phyloP scores from a whole-genome alignment of 805 yeast species.

The Ogataea trehalophila region DNA sequence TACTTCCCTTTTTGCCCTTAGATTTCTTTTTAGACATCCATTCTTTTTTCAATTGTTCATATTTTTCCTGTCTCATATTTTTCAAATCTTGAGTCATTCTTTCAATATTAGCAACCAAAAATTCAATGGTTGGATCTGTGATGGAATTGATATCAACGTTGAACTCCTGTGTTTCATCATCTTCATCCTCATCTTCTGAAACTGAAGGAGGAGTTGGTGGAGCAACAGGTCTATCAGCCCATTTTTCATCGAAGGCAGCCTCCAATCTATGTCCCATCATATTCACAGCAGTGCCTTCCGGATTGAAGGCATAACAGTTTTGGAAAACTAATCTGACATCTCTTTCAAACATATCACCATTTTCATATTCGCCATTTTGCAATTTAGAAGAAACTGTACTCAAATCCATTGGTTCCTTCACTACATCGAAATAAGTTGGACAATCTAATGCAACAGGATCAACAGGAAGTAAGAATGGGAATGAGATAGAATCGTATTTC shows the following conservation, averaged over 20 bases:
- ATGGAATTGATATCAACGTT: constrained; percentile 59
- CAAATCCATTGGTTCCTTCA: constrained; percentile 93
- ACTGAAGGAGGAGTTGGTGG: constrained; percentile 50
- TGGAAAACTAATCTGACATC: constrained; percentile 81
- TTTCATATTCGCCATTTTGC: constrained; percentile 81
- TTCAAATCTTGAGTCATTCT: constrained; percentile 83
- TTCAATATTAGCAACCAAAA: constrained; percentile 79
- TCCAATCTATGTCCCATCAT: constrained; percentile 93
- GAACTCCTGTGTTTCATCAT: constrained; percentile 38
- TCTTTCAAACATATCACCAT: constrained; percentile 78
- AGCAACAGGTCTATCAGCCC: constrained; percentile 81
- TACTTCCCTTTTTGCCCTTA: constrained; percentile 32
- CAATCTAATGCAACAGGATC: constrained; percentile 92
- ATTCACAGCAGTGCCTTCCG: constrained; percentile 95
- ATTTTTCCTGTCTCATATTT: constrained; percentile 73
- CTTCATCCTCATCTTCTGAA: constrained; percentile 35
- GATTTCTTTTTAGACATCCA: constrained; percentile 45
- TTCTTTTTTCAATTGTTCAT: constrained; percentile 61
- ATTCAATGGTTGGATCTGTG: constrained; percentile 85
- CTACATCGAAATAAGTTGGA: constrained; percentile 82
- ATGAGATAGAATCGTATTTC: constrained; percentile 78
- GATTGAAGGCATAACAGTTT: constrained; percentile 90
- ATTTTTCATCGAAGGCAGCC: constrained; percentile 76
- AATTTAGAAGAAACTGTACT: constrained; percentile 78
- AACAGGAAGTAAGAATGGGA: constrained; percentile 90